A percentile compares a stretch with the other conserved stretches of the same genome.
Evolutionary conservation across 257 asterid species (phyloP).

Genomic region (Solanum peruvianum): DNA sequence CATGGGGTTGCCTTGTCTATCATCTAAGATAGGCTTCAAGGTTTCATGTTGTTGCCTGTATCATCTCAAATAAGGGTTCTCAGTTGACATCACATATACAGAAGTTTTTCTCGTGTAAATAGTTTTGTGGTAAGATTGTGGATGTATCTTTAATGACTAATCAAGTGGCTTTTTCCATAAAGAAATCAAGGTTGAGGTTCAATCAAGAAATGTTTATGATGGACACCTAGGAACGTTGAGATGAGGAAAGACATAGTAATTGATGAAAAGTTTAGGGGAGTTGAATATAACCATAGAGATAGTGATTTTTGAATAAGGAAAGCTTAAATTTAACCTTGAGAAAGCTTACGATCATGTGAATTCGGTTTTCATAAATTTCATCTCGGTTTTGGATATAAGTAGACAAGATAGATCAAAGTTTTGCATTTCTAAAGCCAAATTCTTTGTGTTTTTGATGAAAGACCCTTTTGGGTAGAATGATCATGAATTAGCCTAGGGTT

Average conservation of each 20-base stretch:
- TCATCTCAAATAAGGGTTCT: too few species aligned
- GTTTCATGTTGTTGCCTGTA: too few species aligned
- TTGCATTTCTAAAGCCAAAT: background rate
- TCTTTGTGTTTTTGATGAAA: too few species aligned
- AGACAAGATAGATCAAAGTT: background rate
- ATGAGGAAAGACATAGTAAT: too few species aligned
- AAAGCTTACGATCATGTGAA: background rate
- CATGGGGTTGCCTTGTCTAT: too few species aligned
- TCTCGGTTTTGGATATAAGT: background rate
- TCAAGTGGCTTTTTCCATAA: background rate
- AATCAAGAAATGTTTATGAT: background rate
- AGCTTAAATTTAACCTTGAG: background rate
- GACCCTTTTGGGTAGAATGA: too few species aligned
- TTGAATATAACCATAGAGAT: background rate
- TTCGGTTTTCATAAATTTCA: background rate
- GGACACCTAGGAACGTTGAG: too few species aligned
- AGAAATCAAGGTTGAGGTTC: background rate
- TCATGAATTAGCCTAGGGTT: too few species aligned
- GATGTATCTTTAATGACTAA: background rate
- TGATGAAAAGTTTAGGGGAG: background rate
- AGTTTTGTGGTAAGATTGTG: background rate
- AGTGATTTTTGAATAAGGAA: background rate
- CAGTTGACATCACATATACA: too few species aligned
- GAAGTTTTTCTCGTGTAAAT: too few species aligned
- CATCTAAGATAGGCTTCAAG: too few species aligned